phyloP scores from a whole-genome alignment of 2,329 filamentous ascomycete genomes.

The Diaporthe aspalathi region DNA sequence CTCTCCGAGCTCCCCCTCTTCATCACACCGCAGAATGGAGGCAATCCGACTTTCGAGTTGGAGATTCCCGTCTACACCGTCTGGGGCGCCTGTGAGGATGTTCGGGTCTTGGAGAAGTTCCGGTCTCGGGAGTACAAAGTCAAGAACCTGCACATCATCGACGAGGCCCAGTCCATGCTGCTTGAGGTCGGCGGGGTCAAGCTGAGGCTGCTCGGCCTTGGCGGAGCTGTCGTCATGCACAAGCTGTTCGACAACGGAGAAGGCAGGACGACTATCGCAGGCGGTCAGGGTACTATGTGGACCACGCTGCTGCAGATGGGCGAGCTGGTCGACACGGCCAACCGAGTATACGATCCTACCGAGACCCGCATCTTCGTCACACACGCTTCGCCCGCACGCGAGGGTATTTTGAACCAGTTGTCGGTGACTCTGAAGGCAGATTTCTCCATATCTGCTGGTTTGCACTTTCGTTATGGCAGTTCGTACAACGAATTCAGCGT shows the following conservation, averaged over 20 bases:
- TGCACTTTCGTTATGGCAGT: slow-evolving; percentile 98
- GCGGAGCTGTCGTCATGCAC: slow-evolving; percentile 98
- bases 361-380: slow-evolving; percentile 98
- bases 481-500: slow-evolving; percentile 99
- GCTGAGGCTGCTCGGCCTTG: slow-evolving; percentile 90
- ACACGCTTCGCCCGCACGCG: slow-evolving; percentile 94
- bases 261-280: slow-evolving; percentile 96
- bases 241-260: slow-evolving; percentile 99
- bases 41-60: slow-evolving; percentile 84
- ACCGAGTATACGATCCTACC: slow-evolving; percentile 97
- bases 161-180: slow-evolving; percentile 95
- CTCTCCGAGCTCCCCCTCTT: slow-evolving; percentile 93
- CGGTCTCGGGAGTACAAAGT: slow-evolving; percentile 98
- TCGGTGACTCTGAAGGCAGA: slow-evolving; percentile 98
- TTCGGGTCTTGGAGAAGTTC: slow-evolving; percentile 96
- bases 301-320: slow-evolving; percentile 98
- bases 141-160: slow-evolving; percentile 96
- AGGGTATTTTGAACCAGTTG: slow-evolving; percentile 96
- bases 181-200: slow-evolving; percentile 96
- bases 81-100: slow-evolving; percentile 98
- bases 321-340: slow-evolving; percentile 96
- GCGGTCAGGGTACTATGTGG: slow-evolving; percentile 99
- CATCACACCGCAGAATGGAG: slow-evolving; percentile 55
- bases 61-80: slow-evolving; percentile 98
- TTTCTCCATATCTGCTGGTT: slow-evolving; percentile 95